A percentile compares a stretch with the other conserved stretches of the same genome.
Conservation (phyloP, 768 basidiomycete species). For the Kwoniella heveanensis region DNA sequence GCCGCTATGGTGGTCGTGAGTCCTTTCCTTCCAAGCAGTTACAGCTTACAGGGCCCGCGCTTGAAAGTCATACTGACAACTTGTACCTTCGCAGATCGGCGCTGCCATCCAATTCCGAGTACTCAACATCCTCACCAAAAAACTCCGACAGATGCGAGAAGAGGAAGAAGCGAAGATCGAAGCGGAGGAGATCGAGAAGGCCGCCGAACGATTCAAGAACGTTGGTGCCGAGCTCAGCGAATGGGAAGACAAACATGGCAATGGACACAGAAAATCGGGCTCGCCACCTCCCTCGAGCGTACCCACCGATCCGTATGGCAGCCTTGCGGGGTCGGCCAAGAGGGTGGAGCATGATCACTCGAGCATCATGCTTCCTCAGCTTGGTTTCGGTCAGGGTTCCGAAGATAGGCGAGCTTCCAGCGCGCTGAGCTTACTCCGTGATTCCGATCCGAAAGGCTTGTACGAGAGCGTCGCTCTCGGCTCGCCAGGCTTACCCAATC, state of each 20-base stretch:
- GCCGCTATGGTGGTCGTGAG: constrained; percentile 69
- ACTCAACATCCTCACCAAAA: constrained; percentile 69
- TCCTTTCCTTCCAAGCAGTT: neutral
- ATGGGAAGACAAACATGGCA: constrained; percentile 86
- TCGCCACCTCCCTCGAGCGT: constrained; percentile 11
- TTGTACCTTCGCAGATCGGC: constrained; percentile 62
- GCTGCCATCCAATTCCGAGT: constrained; percentile 87
- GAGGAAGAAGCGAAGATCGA: constrained; percentile 73
- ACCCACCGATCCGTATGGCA: constrained; percentile 10
- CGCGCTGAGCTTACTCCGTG: constrained; percentile 30
- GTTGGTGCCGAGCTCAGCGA: constrained; percentile 71
- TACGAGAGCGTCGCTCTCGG: constrained; percentile 20
- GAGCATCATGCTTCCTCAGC: constrained; percentile 26
- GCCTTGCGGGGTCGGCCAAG: neutral
- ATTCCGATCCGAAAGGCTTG: constrained; percentile 10
- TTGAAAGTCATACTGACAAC: neutral
- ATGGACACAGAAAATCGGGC: constrained; percentile 52
- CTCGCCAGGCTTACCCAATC: constrained; percentile 18
- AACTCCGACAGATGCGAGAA: constrained; percentile 72
- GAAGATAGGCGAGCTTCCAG: constrained; percentile 14
- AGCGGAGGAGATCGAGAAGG: constrained; percentile 72
- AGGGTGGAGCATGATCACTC: constrained; percentile 12
- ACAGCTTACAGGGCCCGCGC: neutral
- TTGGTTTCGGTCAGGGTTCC: constrained; percentile 28
- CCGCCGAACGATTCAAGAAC: constrained; percentile 68